Conservation (phyloP, 257 asterid genomes). For the Forsythia suspensa region DNA sequence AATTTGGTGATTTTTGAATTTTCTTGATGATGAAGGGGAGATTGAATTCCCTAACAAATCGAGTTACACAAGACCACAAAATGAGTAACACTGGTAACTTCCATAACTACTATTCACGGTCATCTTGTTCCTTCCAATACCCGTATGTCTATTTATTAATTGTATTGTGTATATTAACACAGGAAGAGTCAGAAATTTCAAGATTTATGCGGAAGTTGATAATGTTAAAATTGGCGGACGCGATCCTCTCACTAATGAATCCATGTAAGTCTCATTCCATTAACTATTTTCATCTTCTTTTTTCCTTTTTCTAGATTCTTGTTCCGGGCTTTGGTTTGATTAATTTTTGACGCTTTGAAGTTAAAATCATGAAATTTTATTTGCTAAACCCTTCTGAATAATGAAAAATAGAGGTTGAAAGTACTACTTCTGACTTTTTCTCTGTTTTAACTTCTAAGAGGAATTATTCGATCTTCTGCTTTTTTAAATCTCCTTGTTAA, state of each 20-base stretch:
- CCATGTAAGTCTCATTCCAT: slow-evolving; percentile 28
- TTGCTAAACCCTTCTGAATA: background rate
- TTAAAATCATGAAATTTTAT: background rate
- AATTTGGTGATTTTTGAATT: background rate
- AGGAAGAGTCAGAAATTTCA: slow-evolving; percentile 38
- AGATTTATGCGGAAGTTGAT: slow-evolving; percentile 48
- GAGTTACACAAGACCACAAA: slow-evolving; percentile 32
- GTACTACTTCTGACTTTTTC: background rate
- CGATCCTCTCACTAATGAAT: slow-evolving; percentile 29
- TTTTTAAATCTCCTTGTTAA: slow-evolving; percentile 7
- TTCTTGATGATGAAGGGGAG: slow-evolving; percentile 38
- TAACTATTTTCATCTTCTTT: background rate
- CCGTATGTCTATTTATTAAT: slow-evolving; percentile 19
- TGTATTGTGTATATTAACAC: slow-evolving; percentile 3
- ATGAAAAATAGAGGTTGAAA: background rate
- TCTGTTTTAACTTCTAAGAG: background rate
- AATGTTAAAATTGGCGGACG: slow-evolving; percentile 25
- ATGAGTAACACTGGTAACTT: slow-evolving; percentile 40
- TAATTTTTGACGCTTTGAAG: background rate
- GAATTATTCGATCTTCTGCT: background rate
- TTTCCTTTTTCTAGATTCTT: no score
- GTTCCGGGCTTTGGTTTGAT: no score
- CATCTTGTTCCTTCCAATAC: background rate
- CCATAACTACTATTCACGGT: slow-evolving; percentile 14
- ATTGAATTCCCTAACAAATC: slow-evolving; percentile 26